Base-by-base conservation (phyloP, 176 grass and related monocot genomes). In the Olyra latifolia region DNA sequence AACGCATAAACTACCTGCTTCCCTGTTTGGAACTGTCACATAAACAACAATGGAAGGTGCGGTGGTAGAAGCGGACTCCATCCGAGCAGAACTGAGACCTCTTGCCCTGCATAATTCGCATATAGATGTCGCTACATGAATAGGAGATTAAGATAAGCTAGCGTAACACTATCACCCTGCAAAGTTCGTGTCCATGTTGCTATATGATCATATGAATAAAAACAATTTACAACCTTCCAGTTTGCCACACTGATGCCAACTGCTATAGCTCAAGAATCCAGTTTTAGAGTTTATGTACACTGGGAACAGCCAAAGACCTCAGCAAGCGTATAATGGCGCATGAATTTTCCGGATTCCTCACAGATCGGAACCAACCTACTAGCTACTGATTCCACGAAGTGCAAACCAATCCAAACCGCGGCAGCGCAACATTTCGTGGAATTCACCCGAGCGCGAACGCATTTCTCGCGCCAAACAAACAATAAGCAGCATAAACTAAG, bases 41-140 rank as follows among this genome's bases (percentile, higher is more conserved):
- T 99, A 99, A 4, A 99, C 96, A 70, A 99, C 92, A 73, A 99
- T 93, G 46, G 90, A 93, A 45, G 96, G 86, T 10, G 93, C 90
- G 0, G 75, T 88, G 43, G 84, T 89, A 9, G 86, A 89, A 84
- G 90, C 69, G 19, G 83, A 72, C 7, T 87, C 92, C 96, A 99
- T 99, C 66, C 20, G 48, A 82, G 82, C 58, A 77, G 92, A 92
- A 30, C 64, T 83, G 69, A 97, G 48, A 76, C 69, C 57, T 91
- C 78, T 89, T 3, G 43, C 74, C 8, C 88, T 89, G 78, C 12
- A 85, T 57, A 85, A 15, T 11, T 59, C 81, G 46, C 68, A 59
- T 16, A 17, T 30, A 47, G 3, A 29, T 38, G 12, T 71, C 78
- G 47, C 25, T 75, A 46, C 24, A 83, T 22, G 61, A 66, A 14